These are phyloP conservation scores for Epithemia pelagica DNA, from an alignment of 108 stramenopile species.

Conservation along the genomic window DNA sequence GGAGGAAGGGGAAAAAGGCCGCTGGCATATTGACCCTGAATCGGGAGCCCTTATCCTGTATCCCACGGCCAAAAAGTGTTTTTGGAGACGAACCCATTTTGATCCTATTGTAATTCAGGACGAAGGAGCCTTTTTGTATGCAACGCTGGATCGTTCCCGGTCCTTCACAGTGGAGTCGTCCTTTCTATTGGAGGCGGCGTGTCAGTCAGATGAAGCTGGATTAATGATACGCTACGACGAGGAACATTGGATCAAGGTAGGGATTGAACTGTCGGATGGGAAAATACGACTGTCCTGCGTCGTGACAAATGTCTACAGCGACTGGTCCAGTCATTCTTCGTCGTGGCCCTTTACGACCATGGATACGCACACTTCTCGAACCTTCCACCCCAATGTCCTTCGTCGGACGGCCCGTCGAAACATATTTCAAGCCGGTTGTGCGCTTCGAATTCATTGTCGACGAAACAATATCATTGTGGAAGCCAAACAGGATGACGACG, in stretches of 20 bases:
- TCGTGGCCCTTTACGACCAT: background rate
- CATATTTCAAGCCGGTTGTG: background rate
- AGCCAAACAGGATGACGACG: conserved; percentile 10
- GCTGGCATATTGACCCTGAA: conserved; percentile 16
- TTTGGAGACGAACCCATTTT: conserved; percentile 65
- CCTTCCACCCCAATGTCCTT: background rate
- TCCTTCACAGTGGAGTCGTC: conserved; percentile 19
- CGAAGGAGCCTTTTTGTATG: conserved; percentile 27
- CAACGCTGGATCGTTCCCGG: conserved; percentile 3
- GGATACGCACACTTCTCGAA: background rate
- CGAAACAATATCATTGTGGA: conserved; percentile 29
- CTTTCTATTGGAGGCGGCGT: conserved; percentile 19
- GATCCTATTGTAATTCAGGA: conserved; percentile 62
- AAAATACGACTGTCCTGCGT: conserved; percentile 41
- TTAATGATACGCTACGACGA: conserved; percentile 24
- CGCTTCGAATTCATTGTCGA: conserved; percentile 22
- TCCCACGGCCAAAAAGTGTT: conserved; percentile 50
- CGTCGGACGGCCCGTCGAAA: background rate
- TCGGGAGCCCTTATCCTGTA: conserved; percentile 24
- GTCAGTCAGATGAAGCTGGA: conserved; percentile 45
- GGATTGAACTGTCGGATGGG: conserved; percentile 37
- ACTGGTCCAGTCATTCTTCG: conserved; percentile 40
- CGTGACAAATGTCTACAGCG: conserved; percentile 40
- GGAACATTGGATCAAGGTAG: conserved; percentile 43
- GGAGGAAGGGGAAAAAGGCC: conserved; percentile 6